Conservation (phyloP, 371 early-diverging fungal species). For the Haplosporangium sp. region DNA sequence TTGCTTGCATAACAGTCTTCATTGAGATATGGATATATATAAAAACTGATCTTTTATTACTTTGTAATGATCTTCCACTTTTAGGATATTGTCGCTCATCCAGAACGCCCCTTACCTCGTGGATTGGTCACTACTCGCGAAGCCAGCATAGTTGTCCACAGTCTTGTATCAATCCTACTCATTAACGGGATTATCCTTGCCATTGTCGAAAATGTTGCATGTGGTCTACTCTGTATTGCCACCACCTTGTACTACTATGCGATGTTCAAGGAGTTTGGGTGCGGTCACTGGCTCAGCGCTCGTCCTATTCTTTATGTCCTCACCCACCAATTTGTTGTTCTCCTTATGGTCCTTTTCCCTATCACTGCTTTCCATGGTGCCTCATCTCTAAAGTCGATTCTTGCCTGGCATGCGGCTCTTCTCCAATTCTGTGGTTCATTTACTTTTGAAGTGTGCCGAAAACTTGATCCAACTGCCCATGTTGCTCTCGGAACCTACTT, state of each 20-base stretch:
- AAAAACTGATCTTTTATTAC: neutral
- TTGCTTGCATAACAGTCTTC: too few species aligned
- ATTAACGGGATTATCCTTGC: slow-evolving; percentile 45
- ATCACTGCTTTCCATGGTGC: slow-evolving; percentile 52
- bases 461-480: slow-evolving; percentile 54
- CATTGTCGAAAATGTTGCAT: slow-evolving; percentile 47
- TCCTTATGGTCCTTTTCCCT: slow-evolving; percentile 55
- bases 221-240: slow-evolving; percentile 48
- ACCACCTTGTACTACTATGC: slow-evolving; percentile 52
- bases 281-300: slow-evolving; percentile 55
- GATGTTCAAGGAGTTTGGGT: slow-evolving; percentile 56
- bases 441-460: slow-evolving; percentile 54
- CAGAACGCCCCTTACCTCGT: slow-evolving; percentile 53
- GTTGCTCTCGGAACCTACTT: slow-evolving; percentile 44
- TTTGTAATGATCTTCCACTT: neutral
- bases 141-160: slow-evolving; percentile 47
- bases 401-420: slow-evolving; percentile 50
- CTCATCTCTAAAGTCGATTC: slow-evolving; percentile 35
- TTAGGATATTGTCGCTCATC: slow-evolving; percentile 54
- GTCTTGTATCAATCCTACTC: slow-evolving; percentile 35
- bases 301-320: slow-evolving; percentile 54
- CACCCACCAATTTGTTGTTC: slow-evolving; percentile 47
- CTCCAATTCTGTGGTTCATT: slow-evolving; percentile 51
- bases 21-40: neutral
- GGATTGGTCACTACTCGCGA: slow-evolving; percentile 54